Base-by-base conservation (phyloP, 306 rosid genomes). In the Arachis stenosperma region DNA sequence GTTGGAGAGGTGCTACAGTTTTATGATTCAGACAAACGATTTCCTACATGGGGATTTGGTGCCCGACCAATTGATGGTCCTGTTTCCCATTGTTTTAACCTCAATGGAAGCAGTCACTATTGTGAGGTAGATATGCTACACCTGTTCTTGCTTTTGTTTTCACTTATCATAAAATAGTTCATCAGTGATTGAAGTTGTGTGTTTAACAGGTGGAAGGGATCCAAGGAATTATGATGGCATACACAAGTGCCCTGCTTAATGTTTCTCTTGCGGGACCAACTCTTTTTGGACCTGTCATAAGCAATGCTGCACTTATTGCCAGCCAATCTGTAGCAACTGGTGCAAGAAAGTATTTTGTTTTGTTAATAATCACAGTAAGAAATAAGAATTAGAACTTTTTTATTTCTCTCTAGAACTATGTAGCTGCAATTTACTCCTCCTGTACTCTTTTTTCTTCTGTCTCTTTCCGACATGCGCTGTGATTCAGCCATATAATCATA, bases 231-330 rank as follows among this genome's bases (percentile, higher is more conserved):
- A 92, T 92, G 98, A 83, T 78, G 86, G 98, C 99, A 61, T 95
- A 95, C 84, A 67, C 89, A 42, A 90, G 99, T 86, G 99, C 99
- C 66, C 88, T 95, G 75, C 90, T 80, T 74, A 95, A 95, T 46
- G 99, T 95, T 74, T 95, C 99, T 76, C 98, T 95, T 76, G 99
- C 98, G 27, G 99, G 99, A 77, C 99, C 99, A 43, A 95, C 99
- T 22, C 99, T 95, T 83, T 95, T 95, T 83, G 99, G 99, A 80
- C 99, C 93, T 55, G 91, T 95, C 75, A 90, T 95, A 70, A 90
- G 79, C 78, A 83, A 86, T 73, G 99, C 99, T 74, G 97, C 98
- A 29, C 50, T 81, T 59, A 95, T 90, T 84, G 98, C 99, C 77
- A 90, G 97, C 88, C 99, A 90, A 76, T 95, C 99, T 84, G 84